Conservation (phyloP, 495 filamentous ascomycete genomes). For the Darksidea phi region DNA sequence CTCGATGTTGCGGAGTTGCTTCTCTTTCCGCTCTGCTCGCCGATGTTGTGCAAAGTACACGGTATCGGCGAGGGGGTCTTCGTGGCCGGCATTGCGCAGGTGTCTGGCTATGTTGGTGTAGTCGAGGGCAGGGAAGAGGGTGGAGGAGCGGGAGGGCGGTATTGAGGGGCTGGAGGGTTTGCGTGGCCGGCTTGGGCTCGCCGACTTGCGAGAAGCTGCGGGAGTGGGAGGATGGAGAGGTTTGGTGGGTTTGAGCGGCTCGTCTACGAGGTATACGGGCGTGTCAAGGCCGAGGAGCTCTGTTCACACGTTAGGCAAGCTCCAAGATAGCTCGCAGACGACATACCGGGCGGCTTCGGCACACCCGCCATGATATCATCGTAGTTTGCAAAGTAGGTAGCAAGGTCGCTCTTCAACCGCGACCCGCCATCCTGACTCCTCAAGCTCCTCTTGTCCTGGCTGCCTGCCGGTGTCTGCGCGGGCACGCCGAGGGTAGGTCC, state of each 20-base stretch:
- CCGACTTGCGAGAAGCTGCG: constrained; percentile 38
- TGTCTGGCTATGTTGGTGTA: constrained; percentile 53
- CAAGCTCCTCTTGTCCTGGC: constrained; percentile 45
- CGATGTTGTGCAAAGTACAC: constrained; percentile 69
- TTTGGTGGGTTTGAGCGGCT: constrained; percentile 39
- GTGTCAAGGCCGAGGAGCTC: constrained; percentile 62
- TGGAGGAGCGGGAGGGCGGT: constrained; percentile 51
- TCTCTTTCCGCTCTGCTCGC: constrained; percentile 82
- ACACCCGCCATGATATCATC: constrained; percentile 85
- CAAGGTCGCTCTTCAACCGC: constrained; percentile 81
- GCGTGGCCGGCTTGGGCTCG: constrained; percentile 22
- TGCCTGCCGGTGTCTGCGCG: constrained; percentile 2
- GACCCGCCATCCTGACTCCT: constrained; percentile 49
- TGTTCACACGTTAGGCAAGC: constrained; percentile 33
- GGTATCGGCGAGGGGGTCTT: constrained; percentile 68
- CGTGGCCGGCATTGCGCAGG: constrained; percentile 34
- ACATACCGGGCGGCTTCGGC: constrained; percentile 69
- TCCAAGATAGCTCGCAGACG: constrained; percentile 2
- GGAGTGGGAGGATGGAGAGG: constrained; percentile 3
- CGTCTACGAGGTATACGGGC: constrained; percentile 57
- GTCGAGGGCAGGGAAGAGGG: constrained; percentile 56
- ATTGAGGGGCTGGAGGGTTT: constrained; percentile 41
- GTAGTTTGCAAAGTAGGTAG: constrained; percentile 84
- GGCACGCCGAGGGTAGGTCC: constrained; percentile 9
- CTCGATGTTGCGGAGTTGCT: constrained; percentile 89